Evolutionary conservation across 2,329 filamentous ascomycete species (phyloP).

Genomic region (Didymella pinodella): DNA sequence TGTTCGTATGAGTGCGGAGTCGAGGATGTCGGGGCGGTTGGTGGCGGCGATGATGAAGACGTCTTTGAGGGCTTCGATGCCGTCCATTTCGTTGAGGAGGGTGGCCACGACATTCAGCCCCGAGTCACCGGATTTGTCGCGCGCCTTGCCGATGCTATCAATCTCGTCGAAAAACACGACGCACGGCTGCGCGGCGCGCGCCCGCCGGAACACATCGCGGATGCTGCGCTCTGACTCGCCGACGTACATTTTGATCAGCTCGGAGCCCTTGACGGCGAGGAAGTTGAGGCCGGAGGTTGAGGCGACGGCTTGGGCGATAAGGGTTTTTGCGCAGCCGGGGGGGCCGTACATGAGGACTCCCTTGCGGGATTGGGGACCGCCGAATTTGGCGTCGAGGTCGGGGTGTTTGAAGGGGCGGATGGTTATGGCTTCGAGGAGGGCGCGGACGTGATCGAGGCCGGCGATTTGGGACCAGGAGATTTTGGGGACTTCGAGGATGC

Average conservation of each 20-base stretch:
- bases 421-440: slow-evolving; percentile 64
- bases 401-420: slow-evolving; percentile 63
- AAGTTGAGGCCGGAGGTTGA: slow-evolving; percentile 93
- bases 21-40: slow-evolving; percentile 85
- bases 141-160: slow-evolving; percentile 76
- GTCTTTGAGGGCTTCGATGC: slow-evolving; percentile 82
- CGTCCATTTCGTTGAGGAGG: slow-evolving; percentile 93
- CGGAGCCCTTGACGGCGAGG: slow-evolving; percentile 90
- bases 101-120: slow-evolving; percentile 88
- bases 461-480: slow-evolving; percentile 89
- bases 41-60: slow-evolving; percentile 91
- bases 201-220: slow-evolving; percentile 84
- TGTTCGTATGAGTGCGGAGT: slow-evolving; percentile 83
- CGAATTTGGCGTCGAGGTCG: slow-evolving; percentile 47
- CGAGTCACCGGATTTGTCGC: slow-evolving; percentile 59
- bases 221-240: slow-evolving; percentile 90
- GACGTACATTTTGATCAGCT: slow-evolving; percentile 96
- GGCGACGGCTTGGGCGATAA: slow-evolving; percentile 88
- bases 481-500: slow-evolving; percentile 86
- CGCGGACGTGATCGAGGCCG: slow-evolving; percentile 79
- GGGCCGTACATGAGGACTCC: slow-evolving; percentile 90
- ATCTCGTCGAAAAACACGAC: slow-evolving; percentile 99
- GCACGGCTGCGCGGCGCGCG: slow-evolving; percentile 82
- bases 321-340: slow-evolving; percentile 92
- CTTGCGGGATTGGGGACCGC: slow-evolving; percentile 65